A percentile compares a stretch with the other conserved stretches of the same genome.
Evolutionary conservation across 164 flowering plant species (phyloP).

Genomic region (Dillenia suffruticosa): DNA sequence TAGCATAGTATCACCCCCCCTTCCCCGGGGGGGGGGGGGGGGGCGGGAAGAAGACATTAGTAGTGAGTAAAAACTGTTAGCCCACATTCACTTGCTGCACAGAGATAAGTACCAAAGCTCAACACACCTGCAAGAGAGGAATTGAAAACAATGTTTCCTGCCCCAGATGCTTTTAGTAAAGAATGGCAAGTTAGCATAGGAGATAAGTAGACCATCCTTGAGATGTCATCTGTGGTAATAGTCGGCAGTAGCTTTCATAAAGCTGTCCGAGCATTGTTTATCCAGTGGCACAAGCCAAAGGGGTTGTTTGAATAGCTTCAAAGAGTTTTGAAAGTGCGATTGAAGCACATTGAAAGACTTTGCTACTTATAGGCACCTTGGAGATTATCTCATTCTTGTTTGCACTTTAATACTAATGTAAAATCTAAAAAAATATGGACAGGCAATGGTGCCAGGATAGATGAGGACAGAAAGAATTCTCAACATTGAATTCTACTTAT

Average conservation of each 20-base stretch:
- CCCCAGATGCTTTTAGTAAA: conserved; percentile 65
- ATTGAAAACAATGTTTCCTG: conserved; percentile 64
- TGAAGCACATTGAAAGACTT: no score
- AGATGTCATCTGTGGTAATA: conserved; percentile 47
- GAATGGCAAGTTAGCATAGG: conserved; percentile 70
- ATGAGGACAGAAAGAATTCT: no score
- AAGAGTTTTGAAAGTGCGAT: no score
- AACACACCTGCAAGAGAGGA: conserved; percentile 71
- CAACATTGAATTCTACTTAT: conserved; percentile 2
- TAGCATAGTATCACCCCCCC: no score
- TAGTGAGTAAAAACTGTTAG: not conserved
- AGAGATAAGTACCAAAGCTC: conserved; percentile 30
- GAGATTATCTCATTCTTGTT: no score
- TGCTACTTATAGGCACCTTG: no score
- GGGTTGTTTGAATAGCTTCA: no score
- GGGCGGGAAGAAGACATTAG: no score
- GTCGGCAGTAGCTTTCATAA: conserved; percentile 43
- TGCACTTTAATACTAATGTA: no score
- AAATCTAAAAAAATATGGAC: no score
- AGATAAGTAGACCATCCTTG: conserved; percentile 55
- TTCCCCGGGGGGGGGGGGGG: no score
- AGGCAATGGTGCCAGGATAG: no score
- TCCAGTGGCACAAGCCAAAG: conserved; percentile 18
- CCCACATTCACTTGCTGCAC: conserved; percentile 64
- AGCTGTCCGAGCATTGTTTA: conserved; percentile 68